Conservation (phyloP, 306 rosid species). For the Malus sylvestris region DNA sequence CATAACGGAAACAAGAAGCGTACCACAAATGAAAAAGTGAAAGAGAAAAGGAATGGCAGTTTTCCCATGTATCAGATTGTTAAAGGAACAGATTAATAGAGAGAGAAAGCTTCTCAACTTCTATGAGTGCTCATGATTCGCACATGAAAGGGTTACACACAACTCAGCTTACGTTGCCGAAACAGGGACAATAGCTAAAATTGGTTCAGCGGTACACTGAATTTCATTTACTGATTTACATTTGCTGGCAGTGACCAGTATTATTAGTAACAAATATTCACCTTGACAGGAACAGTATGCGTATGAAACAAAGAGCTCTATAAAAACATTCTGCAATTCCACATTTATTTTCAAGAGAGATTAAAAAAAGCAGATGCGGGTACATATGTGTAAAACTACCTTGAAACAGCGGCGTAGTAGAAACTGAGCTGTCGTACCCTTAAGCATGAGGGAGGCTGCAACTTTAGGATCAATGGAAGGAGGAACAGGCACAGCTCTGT, state of each 20-base stretch:
- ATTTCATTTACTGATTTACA: too few relatives aligned
- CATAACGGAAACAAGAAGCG: not conserved
- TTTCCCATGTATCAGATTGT: not conserved
- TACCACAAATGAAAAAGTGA: not conserved
- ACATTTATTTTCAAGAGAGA: not conserved
- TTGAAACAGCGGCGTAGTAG: constrained; percentile 66
- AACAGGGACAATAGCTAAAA: not conserved
- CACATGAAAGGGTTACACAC: not conserved
- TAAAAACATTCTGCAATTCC: not conserved
- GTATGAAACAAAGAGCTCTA: not conserved
- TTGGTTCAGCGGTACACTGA: too few relatives aligned
- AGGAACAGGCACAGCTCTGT: constrained; percentile 69
- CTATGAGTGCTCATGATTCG: not conserved
- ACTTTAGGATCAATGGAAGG: constrained; percentile 59
- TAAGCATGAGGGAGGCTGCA: constrained; percentile 66
- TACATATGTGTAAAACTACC: constrained; percentile 20
- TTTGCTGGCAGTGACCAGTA: not conserved
- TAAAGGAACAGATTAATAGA: not conserved
- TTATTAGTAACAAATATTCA: not conserved
- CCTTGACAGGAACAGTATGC: not conserved
- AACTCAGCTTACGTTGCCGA: not conserved
- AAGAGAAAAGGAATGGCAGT: not conserved
- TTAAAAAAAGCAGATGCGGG: not conserved
- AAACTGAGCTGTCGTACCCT: constrained; percentile 76
- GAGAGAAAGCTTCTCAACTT: not conserved